Evolutionary conservation across 345 rosid species (phyloP).

Genomic region (Cardamine chenopodiifolia): DNA sequence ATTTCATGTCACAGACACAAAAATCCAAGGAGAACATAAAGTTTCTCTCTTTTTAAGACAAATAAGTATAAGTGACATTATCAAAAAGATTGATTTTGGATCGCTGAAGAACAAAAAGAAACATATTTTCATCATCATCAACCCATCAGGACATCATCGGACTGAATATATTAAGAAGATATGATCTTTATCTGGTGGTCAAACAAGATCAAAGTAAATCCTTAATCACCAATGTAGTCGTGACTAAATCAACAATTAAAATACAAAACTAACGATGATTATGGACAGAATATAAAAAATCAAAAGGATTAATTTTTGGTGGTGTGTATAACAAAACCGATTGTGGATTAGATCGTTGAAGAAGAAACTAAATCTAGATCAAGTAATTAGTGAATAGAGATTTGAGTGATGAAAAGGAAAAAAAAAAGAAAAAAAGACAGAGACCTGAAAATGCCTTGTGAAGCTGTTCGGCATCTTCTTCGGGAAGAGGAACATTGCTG

Average conservation of each 20-base stretch:
- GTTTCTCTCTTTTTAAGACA: constrained; percentile 1
- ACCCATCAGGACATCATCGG: not conserved
- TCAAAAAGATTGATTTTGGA: not conserved
- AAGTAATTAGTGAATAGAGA: not conserved
- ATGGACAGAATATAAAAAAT: not conserved
- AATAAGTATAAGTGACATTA: not conserved
- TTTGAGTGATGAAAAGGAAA: not conserved
- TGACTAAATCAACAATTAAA: not conserved
- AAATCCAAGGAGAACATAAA: not conserved
- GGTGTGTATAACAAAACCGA: not conserved
- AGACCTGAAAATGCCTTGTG: constrained; percentile 67
- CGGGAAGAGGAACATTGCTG: constrained; percentile 46
- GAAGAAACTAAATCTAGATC: not conserved
- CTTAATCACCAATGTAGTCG: constrained; percentile 7
- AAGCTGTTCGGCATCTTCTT: constrained; percentile 75
- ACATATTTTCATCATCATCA: constrained; percentile 5
- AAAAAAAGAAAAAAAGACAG: not conserved
- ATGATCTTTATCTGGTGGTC: constrained; percentile 22
- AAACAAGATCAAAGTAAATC: constrained; percentile 1
- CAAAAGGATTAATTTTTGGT: not conserved
- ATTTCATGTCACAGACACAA: not conserved
- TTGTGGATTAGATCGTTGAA: not conserved
- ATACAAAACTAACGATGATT: not conserved
- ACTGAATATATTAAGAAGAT: not conserved
- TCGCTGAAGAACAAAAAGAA: not conserved